phyloP scores from a whole-genome alignment of 345 rosid genomes.

The Carallia pectinifolia region DNA sequence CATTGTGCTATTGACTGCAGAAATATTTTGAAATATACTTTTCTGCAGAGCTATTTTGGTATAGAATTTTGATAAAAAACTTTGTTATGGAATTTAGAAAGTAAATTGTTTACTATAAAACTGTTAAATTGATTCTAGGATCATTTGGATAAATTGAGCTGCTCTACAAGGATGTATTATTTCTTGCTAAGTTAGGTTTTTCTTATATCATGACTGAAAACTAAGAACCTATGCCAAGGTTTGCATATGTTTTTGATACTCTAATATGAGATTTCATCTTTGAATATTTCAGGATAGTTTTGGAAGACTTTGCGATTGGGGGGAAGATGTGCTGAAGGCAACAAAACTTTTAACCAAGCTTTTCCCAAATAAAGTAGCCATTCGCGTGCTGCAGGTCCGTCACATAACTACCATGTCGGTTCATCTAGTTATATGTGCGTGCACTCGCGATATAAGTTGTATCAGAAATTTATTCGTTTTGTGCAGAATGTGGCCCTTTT shows the following conservation, averaged over 20 bases:
- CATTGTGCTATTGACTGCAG: no score
- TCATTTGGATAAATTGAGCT: no score
- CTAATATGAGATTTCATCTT: slow-evolving; percentile 12
- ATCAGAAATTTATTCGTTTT: slow-evolving; percentile 12
- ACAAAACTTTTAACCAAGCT: slow-evolving; percentile 70
- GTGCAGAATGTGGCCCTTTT: slow-evolving; percentile 75
- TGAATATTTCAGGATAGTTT: slow-evolving; percentile 66
- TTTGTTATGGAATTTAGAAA: no score
- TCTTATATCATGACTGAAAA: no score
- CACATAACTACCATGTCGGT: slow-evolving; percentile 4
- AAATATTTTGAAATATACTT: no score
- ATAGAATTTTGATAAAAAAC: no score
- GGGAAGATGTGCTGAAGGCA: slow-evolving; percentile 72
- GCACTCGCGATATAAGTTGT: neutral
- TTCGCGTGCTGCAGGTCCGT: slow-evolving; percentile 84
- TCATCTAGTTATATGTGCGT: neutral
- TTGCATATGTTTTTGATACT: slow-evolving; percentile 11
- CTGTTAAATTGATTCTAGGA: no score
- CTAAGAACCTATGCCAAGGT: neutral
- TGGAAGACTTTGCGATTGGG: slow-evolving; percentile 69
- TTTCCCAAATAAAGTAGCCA: slow-evolving; percentile 81
- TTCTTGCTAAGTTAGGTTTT: no score
- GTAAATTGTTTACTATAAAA: no score
- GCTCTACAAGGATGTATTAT: no score
- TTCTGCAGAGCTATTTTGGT: no score